Evolutionary conservation across 2,329 filamentous ascomycete genomes (phyloP).

Genomic region (Fusarium nanum): DNA sequence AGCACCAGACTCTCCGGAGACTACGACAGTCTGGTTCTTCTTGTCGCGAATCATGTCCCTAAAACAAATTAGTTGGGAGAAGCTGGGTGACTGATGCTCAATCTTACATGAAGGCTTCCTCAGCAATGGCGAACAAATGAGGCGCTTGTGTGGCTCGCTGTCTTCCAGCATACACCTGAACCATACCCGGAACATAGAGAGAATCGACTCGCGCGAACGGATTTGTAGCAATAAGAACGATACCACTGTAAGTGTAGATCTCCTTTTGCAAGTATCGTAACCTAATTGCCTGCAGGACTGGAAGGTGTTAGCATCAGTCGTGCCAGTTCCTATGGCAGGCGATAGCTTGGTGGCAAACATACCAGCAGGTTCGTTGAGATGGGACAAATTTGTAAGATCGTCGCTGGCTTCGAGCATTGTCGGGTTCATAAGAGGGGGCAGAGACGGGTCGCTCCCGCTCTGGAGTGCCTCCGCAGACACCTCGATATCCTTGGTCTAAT

Average conservation of each 20-base stretch:
- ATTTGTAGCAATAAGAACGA: constrained; percentile 98
- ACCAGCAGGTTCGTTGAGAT: constrained; percentile 98
- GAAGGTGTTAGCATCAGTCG: constrained; percentile 41
- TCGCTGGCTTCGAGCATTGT: constrained; percentile 98
- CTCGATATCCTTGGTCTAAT: constrained; percentile 77
- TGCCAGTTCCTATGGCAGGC: neutral
- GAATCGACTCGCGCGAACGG: constrained; percentile 98
- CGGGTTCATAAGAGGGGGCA: constrained; percentile 97
- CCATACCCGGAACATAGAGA: constrained; percentile 98
- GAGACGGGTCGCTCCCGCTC: constrained; percentile 77
- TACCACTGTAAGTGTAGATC: constrained; percentile 99
- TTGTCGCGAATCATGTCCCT: constrained; percentile 97
- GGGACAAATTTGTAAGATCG: constrained; percentile 95
- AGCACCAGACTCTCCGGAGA: constrained; percentile 98
- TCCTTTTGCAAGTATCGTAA: constrained; percentile 98
- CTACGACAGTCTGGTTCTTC: constrained; percentile 97
- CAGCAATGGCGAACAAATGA: constrained; percentile 97
- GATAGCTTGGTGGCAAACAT: constrained; percentile 46
- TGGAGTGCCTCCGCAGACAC: constrained; percentile 81
- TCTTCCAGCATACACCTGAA: constrained; percentile 98
- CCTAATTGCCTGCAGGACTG: constrained; percentile 96
- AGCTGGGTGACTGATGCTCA: neutral
- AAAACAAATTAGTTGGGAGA: constrained; percentile 52
- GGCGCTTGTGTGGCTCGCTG: constrained; percentile 96
- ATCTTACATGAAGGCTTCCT: constrained; percentile 92